Evolutionary conservation across 192 early-diverging fungal genomes (phyloP).

Genomic region (Coemansia sp.): DNA sequence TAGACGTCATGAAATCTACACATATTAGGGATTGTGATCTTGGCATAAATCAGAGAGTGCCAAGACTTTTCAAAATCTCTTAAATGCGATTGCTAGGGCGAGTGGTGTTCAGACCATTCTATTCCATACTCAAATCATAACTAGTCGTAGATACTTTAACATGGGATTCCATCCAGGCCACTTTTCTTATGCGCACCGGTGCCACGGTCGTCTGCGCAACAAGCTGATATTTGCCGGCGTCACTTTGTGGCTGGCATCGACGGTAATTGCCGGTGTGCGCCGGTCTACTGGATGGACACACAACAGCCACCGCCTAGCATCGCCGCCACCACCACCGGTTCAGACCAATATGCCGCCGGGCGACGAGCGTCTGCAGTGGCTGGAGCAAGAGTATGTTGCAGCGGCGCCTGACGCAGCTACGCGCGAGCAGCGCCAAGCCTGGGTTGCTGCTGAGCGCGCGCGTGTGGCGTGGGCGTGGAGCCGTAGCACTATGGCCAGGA

Average conservation of each 20-base stretch:
- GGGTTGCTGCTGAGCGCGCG: constrained; percentile 8
- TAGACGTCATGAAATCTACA: neutral
- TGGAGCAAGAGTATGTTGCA: constrained; percentile 30
- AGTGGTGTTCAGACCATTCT: neutral
- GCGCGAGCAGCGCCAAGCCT: constrained; percentile 18
- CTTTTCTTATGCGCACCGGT: constrained; percentile 12
- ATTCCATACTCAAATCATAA: neutral
- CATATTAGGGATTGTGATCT: neutral
- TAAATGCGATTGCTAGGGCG: neutral
- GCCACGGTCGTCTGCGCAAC: constrained; percentile 11
- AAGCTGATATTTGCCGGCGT: constrained; percentile 37
- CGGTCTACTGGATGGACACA: constrained; percentile 36
- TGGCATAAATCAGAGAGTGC: neutral
- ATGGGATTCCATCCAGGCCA: constrained; percentile 19
- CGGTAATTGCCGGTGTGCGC: constrained; percentile 38
- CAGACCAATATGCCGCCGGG: neutral
- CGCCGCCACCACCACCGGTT: neutral
- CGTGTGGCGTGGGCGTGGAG: constrained; percentile 4
- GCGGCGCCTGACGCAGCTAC: constrained; percentile 12
- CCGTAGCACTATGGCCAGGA: neutral
- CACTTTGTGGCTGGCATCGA: constrained; percentile 45
- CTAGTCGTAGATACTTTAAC: neutral
- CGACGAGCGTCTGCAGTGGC: constrained; percentile 7
- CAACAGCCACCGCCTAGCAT: constrained; percentile 13
- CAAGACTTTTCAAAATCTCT: neutral